Conservation (phyloP, 805 yeast species). For the Torulaspora indica region DNA sequence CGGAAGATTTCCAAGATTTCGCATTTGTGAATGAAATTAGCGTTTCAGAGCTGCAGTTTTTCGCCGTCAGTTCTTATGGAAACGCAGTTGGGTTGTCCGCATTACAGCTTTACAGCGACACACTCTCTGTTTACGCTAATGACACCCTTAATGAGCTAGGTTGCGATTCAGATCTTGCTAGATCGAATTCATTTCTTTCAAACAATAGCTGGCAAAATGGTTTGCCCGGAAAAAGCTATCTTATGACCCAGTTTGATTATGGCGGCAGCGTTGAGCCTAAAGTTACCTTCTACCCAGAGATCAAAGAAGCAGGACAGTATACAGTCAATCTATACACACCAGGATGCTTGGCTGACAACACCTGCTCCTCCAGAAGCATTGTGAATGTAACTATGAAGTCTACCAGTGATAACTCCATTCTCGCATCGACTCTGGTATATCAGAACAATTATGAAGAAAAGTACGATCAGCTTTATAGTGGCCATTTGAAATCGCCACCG, state of each 20-base stretch:
- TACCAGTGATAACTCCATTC: constrained; percentile 36
- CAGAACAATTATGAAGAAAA: constrained; percentile 79
- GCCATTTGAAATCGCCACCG: constrained; percentile 53
- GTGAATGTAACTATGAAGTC: constrained; percentile 68
- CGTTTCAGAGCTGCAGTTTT: constrained; percentile 57
- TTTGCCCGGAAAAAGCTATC: constrained; percentile 30
- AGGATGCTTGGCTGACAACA: constrained; percentile 66
- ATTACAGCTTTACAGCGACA: constrained; percentile 58
- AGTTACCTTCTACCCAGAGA: constrained; percentile 58
- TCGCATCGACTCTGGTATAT: constrained; percentile 46
- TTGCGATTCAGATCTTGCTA: constrained; percentile 40
- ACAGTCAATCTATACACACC: constrained; percentile 75
- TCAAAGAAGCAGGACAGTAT: constrained; percentile 70
- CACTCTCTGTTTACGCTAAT: constrained; percentile 64
- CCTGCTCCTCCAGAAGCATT: constrained; percentile 68
- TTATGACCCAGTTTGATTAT: constrained; percentile 35
- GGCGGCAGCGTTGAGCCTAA: constrained; percentile 32
- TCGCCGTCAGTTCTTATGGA: constrained; percentile 67
- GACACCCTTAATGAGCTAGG: constrained; percentile 62
- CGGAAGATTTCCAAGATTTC: constrained; percentile 67
- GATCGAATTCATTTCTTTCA: constrained; percentile 30
- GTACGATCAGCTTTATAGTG: constrained; percentile 72
- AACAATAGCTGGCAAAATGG: constrained; percentile 34
- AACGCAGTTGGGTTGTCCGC: constrained; percentile 64
- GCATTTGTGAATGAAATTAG: constrained; percentile 65